Base-by-base conservation (phyloP, 176 grass and related monocot genomes). In the Bonia amplexicaulis region DNA sequence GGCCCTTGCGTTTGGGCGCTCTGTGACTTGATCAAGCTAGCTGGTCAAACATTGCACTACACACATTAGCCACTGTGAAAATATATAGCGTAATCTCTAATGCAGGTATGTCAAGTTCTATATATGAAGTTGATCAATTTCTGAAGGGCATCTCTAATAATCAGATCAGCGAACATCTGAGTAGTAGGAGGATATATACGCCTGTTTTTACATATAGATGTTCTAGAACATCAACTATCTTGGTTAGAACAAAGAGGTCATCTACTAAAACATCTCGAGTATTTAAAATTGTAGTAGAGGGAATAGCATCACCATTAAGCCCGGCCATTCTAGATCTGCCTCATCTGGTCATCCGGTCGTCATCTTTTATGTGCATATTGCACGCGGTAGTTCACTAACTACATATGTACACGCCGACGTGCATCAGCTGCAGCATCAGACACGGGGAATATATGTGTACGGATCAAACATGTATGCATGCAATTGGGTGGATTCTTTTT, bases 391-490 rank as follows among this genome's bases (percentile, higher is more conserved):
- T 53, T 22, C 23, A 66, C 46, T 10, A 11, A 69, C 12, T 20
- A 42, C 60, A 52, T 29, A 15, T 1, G 1, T 12, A 25, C n/a
- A 46, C 26, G 6, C n/a, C 26, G 19, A 6, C 17, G 9, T n/a
- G 31, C 62, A 55, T 69, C 31, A 25, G 12, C 19, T 39, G 45
- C 75, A 69, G 69, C 76, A 85, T 55, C 80, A 48, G 82, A 85
- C 87, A 85, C 51, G 76, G 76, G 12, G 76, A 85, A 85, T 89
- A 80, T 80, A 13, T 33, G 76, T 29, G 17, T 69, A 16, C 37
- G 15, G 49, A 80, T 67, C 48, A 64, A 74, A 68, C 63, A 33
- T 17, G 61, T 15, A 31, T 27, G 61, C n/a, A 31, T 27, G 66
- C 49, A 58, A 44, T 55, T 33, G 31, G 31, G 31, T 33, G 31